These are phyloP conservation scores for Aspergillus hancockii DNA, from an alignment of 495 filamentous ascomycete species.

Conservation along the genomic window DNA sequence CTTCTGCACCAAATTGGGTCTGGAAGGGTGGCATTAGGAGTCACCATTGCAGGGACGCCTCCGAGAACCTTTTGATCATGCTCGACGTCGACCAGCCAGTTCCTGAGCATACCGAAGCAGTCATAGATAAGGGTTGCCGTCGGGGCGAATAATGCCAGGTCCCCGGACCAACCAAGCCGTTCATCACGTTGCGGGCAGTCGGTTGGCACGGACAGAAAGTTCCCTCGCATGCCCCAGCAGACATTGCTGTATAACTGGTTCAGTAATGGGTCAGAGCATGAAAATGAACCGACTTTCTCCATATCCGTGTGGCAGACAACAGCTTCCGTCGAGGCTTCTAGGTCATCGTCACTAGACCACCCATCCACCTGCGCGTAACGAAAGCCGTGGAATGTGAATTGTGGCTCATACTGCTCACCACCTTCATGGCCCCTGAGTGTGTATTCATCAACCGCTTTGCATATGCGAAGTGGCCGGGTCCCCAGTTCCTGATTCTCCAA, in stretches of 20 bases:
- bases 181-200: constrained; percentile 61
- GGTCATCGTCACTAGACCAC: constrained; percentile 34
- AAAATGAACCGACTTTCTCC: constrained; percentile 46
- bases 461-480: constrained; percentile 1
- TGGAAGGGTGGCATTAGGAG: background rate
- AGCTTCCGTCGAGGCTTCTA: constrained; percentile 42
- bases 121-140: constrained; percentile 55
- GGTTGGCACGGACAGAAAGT: constrained; percentile 56
- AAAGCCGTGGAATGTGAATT: constrained; percentile 58
- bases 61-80: no score
- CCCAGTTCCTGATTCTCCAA: constrained; percentile 5
- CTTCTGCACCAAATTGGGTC: background rate
- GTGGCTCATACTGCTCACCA: constrained; percentile 17
- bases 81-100: constrained; percentile 43
- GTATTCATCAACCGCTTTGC: constrained; percentile 4
- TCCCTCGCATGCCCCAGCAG: constrained; percentile 55
- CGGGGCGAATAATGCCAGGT: constrained; percentile 53
- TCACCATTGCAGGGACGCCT: background rate
- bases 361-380: constrained; percentile 52
- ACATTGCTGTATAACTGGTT: constrained; percentile 55
- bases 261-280: constrained; percentile 46
- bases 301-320: constrained; percentile 48
- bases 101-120: constrained; percentile 46
- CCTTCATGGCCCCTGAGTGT: background rate
- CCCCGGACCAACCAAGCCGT: constrained; percentile 59